These are phyloP conservation scores for Colletotrichum sp. DNA, from an alignment of 2,329 filamentous ascomycete species.

Conservation along the genomic window DNA sequence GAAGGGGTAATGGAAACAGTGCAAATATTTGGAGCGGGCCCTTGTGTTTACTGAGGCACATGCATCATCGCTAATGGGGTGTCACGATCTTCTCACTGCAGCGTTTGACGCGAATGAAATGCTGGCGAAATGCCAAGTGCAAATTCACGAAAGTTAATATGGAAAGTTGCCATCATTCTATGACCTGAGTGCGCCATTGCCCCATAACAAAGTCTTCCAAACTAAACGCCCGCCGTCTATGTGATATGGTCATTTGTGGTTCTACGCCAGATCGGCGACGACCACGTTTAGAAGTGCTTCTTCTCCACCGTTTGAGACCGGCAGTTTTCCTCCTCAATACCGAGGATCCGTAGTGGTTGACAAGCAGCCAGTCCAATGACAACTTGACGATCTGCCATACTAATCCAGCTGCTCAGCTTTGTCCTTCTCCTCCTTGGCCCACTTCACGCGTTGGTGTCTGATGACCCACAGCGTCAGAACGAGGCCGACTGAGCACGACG, in stretches of 20 bases:
- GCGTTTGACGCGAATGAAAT: background rate
- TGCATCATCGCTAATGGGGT: background rate
- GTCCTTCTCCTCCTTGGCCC: conserved; percentile 39
- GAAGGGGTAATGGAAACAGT: background rate
- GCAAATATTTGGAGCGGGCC: background rate
- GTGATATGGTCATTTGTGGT: background rate
- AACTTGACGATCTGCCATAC: background rate
- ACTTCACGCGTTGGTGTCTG: conserved; percentile 54
- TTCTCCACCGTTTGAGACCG: background rate
- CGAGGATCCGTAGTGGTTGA: background rate
- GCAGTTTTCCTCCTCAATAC: background rate
- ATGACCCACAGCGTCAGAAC: conserved; percentile 75
- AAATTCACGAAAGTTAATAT: background rate
- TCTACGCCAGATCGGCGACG: background rate
- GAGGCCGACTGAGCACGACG: conserved; percentile 73
- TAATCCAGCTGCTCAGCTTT: conserved; percentile 44
- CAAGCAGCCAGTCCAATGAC: background rate
- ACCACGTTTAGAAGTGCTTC: background rate
- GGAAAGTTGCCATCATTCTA: background rate
- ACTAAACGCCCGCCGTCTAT: background rate
- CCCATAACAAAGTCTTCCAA: background rate
- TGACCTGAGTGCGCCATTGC: background rate
- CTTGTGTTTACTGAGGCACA: background rate
- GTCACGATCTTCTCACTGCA: background rate
- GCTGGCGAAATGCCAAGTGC: background rate